Conservation (phyloP, 2,329 filamentous ascomycete species). For the Neopestalotiopsis sp. region DNA sequence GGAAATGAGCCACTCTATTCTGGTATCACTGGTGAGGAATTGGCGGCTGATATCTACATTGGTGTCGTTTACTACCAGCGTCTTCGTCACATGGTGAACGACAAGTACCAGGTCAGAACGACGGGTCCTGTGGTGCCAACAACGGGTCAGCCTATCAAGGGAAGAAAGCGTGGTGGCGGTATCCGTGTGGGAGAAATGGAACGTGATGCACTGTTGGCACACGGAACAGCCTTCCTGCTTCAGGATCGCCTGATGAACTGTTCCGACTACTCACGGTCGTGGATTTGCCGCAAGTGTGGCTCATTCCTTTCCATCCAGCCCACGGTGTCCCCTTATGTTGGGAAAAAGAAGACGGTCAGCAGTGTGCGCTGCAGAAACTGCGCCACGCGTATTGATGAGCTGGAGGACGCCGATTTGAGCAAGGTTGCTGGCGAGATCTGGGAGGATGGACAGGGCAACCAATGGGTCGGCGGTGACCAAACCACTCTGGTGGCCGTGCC, state of each 20-base stretch:
- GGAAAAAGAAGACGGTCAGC: slow-evolving; percentile 68
- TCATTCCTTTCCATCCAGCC: slow-evolving; percentile 89
- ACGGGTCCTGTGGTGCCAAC: slow-evolving; percentile 90
- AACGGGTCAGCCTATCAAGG: slow-evolving; percentile 96
- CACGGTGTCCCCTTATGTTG: slow-evolving; percentile 69
- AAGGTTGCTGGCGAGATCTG: slow-evolving; percentile 76
- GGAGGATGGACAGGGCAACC: slow-evolving; percentile 87
- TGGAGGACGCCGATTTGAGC: slow-evolving; percentile 60
- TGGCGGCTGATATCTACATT: slow-evolving; percentile 93
- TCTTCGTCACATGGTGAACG: slow-evolving; percentile 98
- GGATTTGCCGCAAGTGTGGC: slow-evolving; percentile 88
- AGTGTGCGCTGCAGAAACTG: slow-evolving; percentile 82
- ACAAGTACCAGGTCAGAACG: slow-evolving; percentile 98
- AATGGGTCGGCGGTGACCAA: slow-evolving; percentile 87
- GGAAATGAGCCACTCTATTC: slow-evolving; percentile 99
- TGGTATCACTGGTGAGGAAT: slow-evolving; percentile 92
- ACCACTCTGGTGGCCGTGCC: slow-evolving; percentile 92
- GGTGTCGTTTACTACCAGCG: slow-evolving; percentile 98
- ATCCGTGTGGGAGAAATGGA: slow-evolving; percentile 99
- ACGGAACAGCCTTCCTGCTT: slow-evolving; percentile 92
- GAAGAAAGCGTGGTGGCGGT: slow-evolving; percentile 93
- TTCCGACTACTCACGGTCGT: slow-evolving; percentile 87
- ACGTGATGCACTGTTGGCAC: slow-evolving; percentile 90
- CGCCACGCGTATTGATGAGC: slow-evolving; percentile 64
- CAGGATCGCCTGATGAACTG: slow-evolving; percentile 98